A percentile compares a stretch with the other conserved stretches of the same genome.
Conservation (phyloP, 2,329 filamentous ascomycete genomes). For the Nemania sp. region DNA sequence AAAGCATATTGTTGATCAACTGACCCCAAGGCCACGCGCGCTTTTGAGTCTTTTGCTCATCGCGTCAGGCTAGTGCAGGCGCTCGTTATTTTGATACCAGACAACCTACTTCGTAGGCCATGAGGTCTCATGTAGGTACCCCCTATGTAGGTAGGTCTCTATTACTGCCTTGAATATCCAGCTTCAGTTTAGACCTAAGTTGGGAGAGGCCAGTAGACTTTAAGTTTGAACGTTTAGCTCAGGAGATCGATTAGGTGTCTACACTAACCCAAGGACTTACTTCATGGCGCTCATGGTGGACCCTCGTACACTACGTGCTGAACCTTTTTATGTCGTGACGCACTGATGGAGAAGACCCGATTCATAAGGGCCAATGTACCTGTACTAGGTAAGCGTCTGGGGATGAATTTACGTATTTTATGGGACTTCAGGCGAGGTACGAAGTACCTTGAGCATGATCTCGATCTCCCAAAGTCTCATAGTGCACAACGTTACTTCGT, state of each 20-base stretch:
- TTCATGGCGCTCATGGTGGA: constrained; percentile 7
- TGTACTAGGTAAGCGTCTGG: not conserved
- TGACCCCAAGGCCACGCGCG: constrained; percentile 6
- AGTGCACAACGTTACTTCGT: not conserved
- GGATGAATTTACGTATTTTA: not conserved
- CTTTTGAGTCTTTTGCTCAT: not conserved
- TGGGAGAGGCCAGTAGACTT: too few relatives aligned
- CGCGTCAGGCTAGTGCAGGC: not conserved
- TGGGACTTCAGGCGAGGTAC: not conserved
- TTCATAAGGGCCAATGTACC: constrained; percentile 13
- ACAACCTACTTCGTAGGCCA: too few relatives aligned
- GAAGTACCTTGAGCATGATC: not conserved
- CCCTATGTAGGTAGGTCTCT: too few relatives aligned
- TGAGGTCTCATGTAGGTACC: too few relatives aligned
- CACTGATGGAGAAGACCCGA: constrained; percentile 16
- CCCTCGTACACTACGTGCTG: not conserved
- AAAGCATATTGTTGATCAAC: too few relatives aligned
- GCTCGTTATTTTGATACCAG: not conserved
- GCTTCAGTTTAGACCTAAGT: too few relatives aligned
- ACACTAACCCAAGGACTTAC: too few relatives aligned
- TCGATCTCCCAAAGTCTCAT: not conserved
- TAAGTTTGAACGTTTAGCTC: too few relatives aligned
- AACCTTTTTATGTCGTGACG: constrained; percentile 8
- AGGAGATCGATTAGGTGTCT: too few relatives aligned
- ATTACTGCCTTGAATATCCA: too few relatives aligned